Base-by-base conservation (phyloP, 257 asterid genomes). In the Gentiana dahurica region DNA sequence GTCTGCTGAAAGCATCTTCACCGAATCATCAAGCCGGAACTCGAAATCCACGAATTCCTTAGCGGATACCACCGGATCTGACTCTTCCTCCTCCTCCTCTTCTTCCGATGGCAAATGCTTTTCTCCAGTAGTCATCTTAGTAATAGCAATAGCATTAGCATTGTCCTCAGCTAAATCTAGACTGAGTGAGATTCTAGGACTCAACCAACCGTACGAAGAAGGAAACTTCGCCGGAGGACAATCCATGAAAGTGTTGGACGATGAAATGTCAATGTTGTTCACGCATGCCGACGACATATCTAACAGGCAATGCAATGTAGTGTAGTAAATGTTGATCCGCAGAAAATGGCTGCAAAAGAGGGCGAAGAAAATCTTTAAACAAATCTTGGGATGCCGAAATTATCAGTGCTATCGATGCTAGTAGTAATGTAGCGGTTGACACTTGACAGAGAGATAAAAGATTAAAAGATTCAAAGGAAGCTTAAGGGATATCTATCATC, bases 11-110 rank as follows among this genome's bases (percentile, higher is more conserved):
- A 83, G 85, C 93, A 91, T 85, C 4, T 63, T 71, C 4, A 81
- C 95, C 65, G 94, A 86, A 83, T 85, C 90, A 64, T 87, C 95
- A 0, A 87, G 85, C 0, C 83, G 81, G 81, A 91, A 91, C 90
- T 91, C 95, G 45, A 91, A 91, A 71, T 82, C 98, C 0, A 36
- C 77, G 32, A 77, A 66, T 59, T 73, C 91, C 1, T 63, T 64
- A 13, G 50, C 45, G 53, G 79, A 67, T 34, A 74, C 57, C 37
- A 76, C 94, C 35, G 72, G 88, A 84, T 91, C 95, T 79, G 87
- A 58, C 48, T 63, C 72, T 41, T 65, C 74, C 24, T 49, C 52
- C 70, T 63, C 46, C 6, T 41, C 46, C 48, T 46, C 73, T 58
- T 63, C 65, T 0, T 61, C 66, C 67, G 72, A 32, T 44, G 32